Base-by-base conservation (phyloP, 345 rosid species). In the Eucalyptus tenuipes region DNA sequence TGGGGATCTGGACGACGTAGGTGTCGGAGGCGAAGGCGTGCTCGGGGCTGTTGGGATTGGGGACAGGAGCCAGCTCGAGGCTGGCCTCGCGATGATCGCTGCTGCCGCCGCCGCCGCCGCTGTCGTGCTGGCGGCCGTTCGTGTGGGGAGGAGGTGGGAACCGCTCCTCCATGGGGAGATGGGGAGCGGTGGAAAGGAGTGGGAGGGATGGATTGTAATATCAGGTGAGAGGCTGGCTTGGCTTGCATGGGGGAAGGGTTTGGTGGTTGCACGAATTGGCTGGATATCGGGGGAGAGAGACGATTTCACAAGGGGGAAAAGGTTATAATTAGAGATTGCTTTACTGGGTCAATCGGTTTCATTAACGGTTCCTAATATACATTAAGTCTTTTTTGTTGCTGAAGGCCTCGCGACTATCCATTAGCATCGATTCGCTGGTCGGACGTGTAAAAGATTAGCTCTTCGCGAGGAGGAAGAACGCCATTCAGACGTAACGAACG, bases 101-200 rank as follows among this genome's bases (percentile, higher is more conserved):
- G 55, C 55, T 52, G 24, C 55, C 66, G 13, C 33, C 37, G 12
- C 68, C 29, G 10, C 29, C 27, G 18, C 33, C 5, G 29, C 52
- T 44, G 40, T 17, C 90, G 12, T 87, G 66, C 31, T 49, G 87
- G 88, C 86, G 90, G 44, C 47, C n/a, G 50, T 85, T 88, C 53
- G 85, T 87, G 29, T 57, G 52, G 68, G 90, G 86, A 45, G 89
- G 57, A 47, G 92, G 90, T 61, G 92, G 90, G 88, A 86, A 92
- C 95, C 93, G 93, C 95, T 92, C 96, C 96, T 89, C 95, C 96
- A 94, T 94, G 87, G 88, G 89, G 89, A 86, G 88, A 91, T 86
- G 91, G 90, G 92, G 94, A 91, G 93, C 93, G 93, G 93, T 49
- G 90, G 85, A 87, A 84, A 88, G 89, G 57, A 52, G 68, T 48